Conservation (phyloP, 164 flowering plant genomes). For the Buxus sempervirens region DNA sequence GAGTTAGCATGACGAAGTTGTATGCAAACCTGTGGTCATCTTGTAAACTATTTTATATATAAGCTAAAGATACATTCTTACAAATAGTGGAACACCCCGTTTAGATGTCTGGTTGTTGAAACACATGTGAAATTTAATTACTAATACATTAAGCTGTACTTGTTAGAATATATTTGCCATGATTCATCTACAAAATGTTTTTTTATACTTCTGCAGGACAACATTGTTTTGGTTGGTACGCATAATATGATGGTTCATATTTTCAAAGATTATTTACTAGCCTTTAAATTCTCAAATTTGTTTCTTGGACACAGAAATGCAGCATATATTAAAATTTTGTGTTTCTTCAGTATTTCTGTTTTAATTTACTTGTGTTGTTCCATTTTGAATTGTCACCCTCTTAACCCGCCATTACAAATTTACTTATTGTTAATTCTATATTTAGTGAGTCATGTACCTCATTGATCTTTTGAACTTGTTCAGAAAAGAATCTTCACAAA, state of each 20-base stretch:
- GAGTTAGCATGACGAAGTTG: background rate
- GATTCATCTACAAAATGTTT: too few relatives aligned
- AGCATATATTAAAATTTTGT: too few relatives aligned
- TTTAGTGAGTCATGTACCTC: background rate
- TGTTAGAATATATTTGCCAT: background rate
- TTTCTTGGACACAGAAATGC: background rate
- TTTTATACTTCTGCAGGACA: background rate
- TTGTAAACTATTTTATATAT: too few relatives aligned
- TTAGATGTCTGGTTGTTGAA: background rate
- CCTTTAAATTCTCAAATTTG: background rate
- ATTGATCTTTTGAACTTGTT: background rate
- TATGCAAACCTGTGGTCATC: background rate
- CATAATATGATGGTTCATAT: background rate
- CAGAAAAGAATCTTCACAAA: background rate
- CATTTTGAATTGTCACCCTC: background rate
- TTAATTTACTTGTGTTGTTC: background rate
- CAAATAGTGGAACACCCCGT: background rate
- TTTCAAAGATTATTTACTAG: background rate
- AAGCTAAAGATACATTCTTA: background rate
- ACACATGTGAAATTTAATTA: background rate
- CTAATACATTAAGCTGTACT: background rate
- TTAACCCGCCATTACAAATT: background rate
- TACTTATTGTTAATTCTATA: too few relatives aligned
- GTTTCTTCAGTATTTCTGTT: background rate
- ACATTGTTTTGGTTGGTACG: background rate